Evolutionary conservation across 2,329 filamentous ascomycete species (phyloP), one percentile per base, ranked within the genome.

Genomic region (Claviceps spartinae): DNA sequence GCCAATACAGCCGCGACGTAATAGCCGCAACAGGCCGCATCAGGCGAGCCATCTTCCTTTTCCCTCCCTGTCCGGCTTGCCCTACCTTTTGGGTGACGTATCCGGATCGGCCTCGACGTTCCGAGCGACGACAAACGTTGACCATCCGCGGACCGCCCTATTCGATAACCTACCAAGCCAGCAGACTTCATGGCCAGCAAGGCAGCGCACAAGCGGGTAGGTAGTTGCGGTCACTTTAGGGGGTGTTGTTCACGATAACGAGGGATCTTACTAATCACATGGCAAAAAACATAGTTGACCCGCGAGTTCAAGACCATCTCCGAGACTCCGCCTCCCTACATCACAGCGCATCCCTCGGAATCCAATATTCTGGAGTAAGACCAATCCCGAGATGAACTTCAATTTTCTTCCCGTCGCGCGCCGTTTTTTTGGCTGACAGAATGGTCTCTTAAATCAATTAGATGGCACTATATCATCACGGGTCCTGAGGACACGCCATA

Each of bases 381-480:
- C 9, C 38, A 22, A 26, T 4, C 1, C 20, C 30, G 16, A 26
- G 30, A 34, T 34, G 9, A 11, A 34, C 4, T 34, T 4, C 8
- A 18, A 13, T 20, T 6, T 13, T 2, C 20, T 22, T 14, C 20
- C 41, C 20, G 5, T 14, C 11, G 6, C 5, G 18, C 11, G 11
- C 6, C 20, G 16, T 24, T 24, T 22, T 22, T 14, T 24, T 24
- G 2, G 18, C 52, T 56, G 34, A 56, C 52, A 46, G 53, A 56
- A 50, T 55, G 49, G 49, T 14, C 18, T 43, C 20, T 1, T 11
- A 36, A 2, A 37, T 20, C 16, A 37, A 45, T 37, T 62, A 86
- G 84, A 71, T 95, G 88, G 88, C 88, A 95, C 71, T 95, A 94
- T 72, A 87, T 96, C 64, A 86, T 97, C 59, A 96, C 90, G 40